Evolutionary conservation across 768 basidiomycete genomes (phyloP), one percentile per base, ranked within the genome.

Genomic region (Suillus hirtellus): DNA sequence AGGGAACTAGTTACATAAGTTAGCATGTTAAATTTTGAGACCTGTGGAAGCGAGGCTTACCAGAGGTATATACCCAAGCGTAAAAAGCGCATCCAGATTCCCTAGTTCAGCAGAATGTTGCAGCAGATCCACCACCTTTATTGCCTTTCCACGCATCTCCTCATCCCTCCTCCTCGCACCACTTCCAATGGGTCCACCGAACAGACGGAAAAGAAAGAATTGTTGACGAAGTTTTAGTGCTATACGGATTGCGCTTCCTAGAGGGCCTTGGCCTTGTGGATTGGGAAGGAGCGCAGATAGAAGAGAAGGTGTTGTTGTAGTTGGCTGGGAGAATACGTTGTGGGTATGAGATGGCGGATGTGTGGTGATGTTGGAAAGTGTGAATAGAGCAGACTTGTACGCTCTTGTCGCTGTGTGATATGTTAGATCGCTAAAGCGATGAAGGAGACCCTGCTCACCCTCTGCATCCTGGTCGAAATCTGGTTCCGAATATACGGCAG

Each of bases 101-200:
- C 93, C 95, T 54, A 93, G 76, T 60, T 93, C 91, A 8, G 87
- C 86, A 1, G 93, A 91, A 75, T 93, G 89, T 63, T 92, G 85
- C 37, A 95, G 76, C 12, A 95, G 72, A 70, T 93, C 92, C 15
- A 94, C 71, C 38, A 92, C 90, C 72, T 94, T 94, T 71, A 92
- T 86, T 10, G 90, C 89, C 69, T 89, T 90, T 3, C 84, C 81
- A 21, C 78, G 81, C 67, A 86, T 74, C 65, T 93, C 91, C 53
- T 92, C 90, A 19, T 87, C 86, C 69, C 79, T 85, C 71, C 79
- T 82, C 67, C 80, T 84, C 24, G 81, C 70, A n/a, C 69, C 64
- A 37, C 63, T 71, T 60, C 77, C 77, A 61, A 81, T 80, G 66
- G 76, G 81, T 55, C 79, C 77, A 46, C 70, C 63, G 44, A 84